Evolutionary conservation across 306 rosid species (phyloP), one percentile per base, ranked within the genome.

Genomic region (Luffa acutangula): DNA sequence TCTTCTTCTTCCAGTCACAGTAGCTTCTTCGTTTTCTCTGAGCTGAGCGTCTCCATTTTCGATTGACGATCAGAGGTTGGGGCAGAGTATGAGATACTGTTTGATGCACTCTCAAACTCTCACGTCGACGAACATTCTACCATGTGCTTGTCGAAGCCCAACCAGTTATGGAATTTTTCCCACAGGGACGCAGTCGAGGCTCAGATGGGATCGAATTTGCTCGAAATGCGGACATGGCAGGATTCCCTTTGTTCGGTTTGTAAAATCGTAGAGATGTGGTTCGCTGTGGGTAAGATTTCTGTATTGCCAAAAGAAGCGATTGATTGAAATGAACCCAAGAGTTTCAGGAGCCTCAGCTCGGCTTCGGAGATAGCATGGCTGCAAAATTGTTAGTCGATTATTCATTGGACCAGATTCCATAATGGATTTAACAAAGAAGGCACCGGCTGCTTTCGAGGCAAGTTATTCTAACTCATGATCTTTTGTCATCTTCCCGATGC

Each of bases 311-410:
- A 15, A 92, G 87, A 18, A 88, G 91, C 53, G 98, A 92, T 75
- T 89, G 51, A 91, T 95, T 82, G 97, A 95, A 89, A 95, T 93
- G 97, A 89, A 91, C 79, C 97, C 97, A 0, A 88, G 93, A 85
- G 96, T 95, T 52, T 95, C 97, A 0, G 81, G 96, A 84, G 89
- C 97, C 2, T 91, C 97, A 0, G 95, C 96, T 33, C 87, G 83
- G 98, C 97, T 0, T 88, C 95, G 2, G 92, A 91, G 88, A 95
- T 89, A 14, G 97, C 97, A 0, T 95, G 98, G 95, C 95, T 0
- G 95, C 97, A 0, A 92, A 89, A 81, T 84, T 95, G 79, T 92
- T 95, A 0, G 87, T 94, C 14, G 97, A 92, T 12, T 91, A 94
- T 89, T 81, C 97, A 1, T 81, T 90, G 90, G 97, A 93, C 86